Conservation (phyloP, 2,329 filamentous ascomycete genomes). For the Davidsoniella eucalypti region DNA sequence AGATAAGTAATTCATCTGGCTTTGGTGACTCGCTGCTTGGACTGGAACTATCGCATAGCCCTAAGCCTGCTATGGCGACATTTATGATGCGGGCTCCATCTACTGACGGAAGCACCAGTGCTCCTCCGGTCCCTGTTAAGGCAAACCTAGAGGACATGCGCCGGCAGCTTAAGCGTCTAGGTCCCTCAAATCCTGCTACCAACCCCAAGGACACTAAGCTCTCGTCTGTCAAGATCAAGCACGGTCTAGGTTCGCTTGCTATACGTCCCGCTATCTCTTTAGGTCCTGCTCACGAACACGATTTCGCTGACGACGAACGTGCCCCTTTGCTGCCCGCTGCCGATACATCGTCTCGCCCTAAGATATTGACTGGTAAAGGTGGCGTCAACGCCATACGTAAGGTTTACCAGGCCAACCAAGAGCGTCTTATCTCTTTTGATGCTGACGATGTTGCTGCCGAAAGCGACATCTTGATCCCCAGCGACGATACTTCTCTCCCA, state of each 20-base stretch:
- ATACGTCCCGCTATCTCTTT: neutral
- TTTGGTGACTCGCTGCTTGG: conserved; percentile 16
- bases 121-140: conserved; percentile 35
- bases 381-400: conserved; percentile 8
- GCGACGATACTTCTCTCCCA: neutral
- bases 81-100: conserved; percentile 42
- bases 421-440: neutral
- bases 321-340: conserved; percentile 18
- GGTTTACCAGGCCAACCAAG: conserved; percentile 2
- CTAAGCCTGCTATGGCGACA: conserved; percentile 32
- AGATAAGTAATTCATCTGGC: neutral
- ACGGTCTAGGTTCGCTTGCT: conserved; percentile 19
- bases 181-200: conserved; percentile 49
- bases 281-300: neutral
- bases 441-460: neutral
- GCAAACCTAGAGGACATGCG: conserved; percentile 46
- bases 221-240: conserved; percentile 52
- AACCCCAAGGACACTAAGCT: conserved; percentile 46
- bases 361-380: conserved; percentile 16
- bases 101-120: conserved; percentile 33
- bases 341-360: neutral
- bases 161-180: conserved; percentile 46
- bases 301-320: conserved; percentile 16
- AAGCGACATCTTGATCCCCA: neutral
- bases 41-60: conserved; percentile 4